Percentiles rank a stretch among this genome's conserved stretches.
Evolutionary conservation across 2,329 filamentous ascomycete genomes (phyloP).

Genomic region (Knoxdaviesia capensis): DNA sequence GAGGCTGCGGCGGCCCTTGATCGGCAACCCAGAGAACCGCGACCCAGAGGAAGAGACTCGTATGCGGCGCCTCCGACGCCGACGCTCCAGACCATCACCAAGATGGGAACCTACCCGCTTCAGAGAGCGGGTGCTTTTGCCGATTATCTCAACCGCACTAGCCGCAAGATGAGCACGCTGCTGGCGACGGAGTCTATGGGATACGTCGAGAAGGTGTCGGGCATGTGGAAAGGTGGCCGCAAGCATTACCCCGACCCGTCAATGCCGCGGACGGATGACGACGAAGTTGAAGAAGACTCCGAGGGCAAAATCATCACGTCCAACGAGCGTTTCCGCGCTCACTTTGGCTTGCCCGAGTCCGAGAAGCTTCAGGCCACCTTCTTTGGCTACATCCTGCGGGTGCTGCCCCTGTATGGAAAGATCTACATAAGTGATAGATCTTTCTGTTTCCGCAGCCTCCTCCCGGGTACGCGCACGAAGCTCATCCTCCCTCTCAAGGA

Average conservation of each 20-base stretch:
- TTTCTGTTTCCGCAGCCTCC: constrained; percentile 81
- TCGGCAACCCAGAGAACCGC: too few species aligned
- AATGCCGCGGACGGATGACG: constrained; percentile 30
- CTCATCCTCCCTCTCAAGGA: constrained; percentile 79
- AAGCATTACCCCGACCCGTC: constrained; percentile 61
- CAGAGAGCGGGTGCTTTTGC: constrained; percentile 70
- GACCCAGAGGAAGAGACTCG: constrained; percentile 1
- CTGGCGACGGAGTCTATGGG: constrained; percentile 85
- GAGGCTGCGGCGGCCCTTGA: too few species aligned
- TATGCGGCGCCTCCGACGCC: constrained; percentile 12
- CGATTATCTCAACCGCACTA: constrained; percentile 59
- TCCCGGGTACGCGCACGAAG: constrained; percentile 81
- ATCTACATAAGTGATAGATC: constrained; percentile 78
- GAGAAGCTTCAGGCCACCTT: constrained; percentile 79
- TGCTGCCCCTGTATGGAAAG: constrained; percentile 85
- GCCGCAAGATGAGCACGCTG: constrained; percentile 62
- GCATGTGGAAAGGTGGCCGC: constrained; percentile 85
- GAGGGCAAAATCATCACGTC: constrained; percentile 44
- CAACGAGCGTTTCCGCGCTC: constrained; percentile 66
- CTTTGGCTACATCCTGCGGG: constrained; percentile 78
- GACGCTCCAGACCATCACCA: constrained; percentile 30
- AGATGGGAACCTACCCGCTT: constrained; percentile 54
- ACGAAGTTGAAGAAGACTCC: constrained; percentile 30
- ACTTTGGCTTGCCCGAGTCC: constrained; percentile 71
- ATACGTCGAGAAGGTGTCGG: constrained; percentile 90